Base-by-base conservation (phyloP, 345 rosid genomes). In the Angophora floribunda region DNA sequence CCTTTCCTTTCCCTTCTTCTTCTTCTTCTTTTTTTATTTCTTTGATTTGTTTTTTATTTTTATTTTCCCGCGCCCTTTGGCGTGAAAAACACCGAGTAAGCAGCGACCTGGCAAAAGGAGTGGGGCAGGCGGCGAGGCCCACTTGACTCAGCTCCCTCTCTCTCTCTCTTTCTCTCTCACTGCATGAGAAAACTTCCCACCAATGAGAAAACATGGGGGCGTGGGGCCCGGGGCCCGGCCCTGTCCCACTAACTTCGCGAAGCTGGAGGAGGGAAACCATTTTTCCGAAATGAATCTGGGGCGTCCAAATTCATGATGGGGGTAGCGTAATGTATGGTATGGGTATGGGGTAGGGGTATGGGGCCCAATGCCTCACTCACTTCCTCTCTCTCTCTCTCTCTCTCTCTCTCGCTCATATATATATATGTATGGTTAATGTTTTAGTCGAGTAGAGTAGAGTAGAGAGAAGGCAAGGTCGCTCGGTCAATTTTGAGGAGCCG, bases 391-490 rank as follows among this genome's bases (percentile, higher is more conserved):
- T n/a, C n/a, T n/a, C n/a, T n/a, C n/a, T n/a, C n/a, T n/a, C n/a
- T n/a, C n/a, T n/a, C n/a, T n/a, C n/a, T n/a, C 41, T 36, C 41
- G 41, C 41, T 28, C 61, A 55, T 22, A 24, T 9, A 36, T 4
- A 36, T 36, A 36, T 36, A 36, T 36, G 41, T 36, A 36, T 36
- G 41, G 41, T 36, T 36, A 36, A 36, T 36, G 41, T 36, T 36
- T 2, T 36, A 0, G n/a, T n/a, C n/a, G n/a, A n/a, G n/a, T n/a
- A n/a, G n/a, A n/a, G 61, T 0, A 9, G 61, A 55, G 28, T 36
- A 55, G 49, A 47, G 61, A 9, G 28, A 55, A 55, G 61, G 61
- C 28, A 28, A 8, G 61, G 28, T 55, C 0, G 61, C 61, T 55
- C 13, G 28, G 61, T 55, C 24, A 55, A 55, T 55, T 55, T 55